Percentiles rank a stretch among this genome's conserved stretches.
These are phyloP conservation scores for Exserohilum rostratum DNA, from an alignment of 2,329 filamentous ascomycete species.

Conservation along the genomic window DNA sequence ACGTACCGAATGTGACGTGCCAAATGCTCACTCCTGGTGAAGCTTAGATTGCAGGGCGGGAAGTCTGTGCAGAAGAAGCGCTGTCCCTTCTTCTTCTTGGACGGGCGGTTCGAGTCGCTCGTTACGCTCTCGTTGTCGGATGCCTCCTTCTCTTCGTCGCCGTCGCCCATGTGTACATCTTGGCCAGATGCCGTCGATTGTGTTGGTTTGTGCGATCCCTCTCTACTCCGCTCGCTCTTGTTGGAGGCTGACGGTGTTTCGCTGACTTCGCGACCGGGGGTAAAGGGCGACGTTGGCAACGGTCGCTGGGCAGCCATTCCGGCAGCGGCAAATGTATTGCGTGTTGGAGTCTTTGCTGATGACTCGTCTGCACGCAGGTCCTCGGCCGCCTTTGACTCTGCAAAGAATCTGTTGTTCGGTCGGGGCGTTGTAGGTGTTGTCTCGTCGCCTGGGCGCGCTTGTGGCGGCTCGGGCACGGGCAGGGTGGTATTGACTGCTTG, in stretches of 20 bases:
- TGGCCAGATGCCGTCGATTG: slow-evolving; percentile 68
- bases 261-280: slow-evolving; percentile 55
- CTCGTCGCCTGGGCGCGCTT: slow-evolving; percentile 58
- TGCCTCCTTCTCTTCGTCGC: slow-evolving; percentile 62
- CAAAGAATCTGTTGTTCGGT: slow-evolving; percentile 50
- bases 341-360: slow-evolving; percentile 67
- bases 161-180: slow-evolving; percentile 79
- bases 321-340: slow-evolving; percentile 55
- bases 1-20: slow-evolving; percentile 87
- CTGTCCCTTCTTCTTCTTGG: slow-evolving; percentile 95
- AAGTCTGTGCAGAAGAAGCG: slow-evolving; percentile 96
- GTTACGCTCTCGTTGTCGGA: slow-evolving; percentile 58
- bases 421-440: slow-evolving; percentile 63
- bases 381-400: slow-evolving; percentile 45
- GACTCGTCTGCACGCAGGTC: slow-evolving; percentile 48
- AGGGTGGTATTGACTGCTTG: slow-evolving; percentile 65
- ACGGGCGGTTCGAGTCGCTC: slow-evolving; percentile 71
- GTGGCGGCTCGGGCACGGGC: slow-evolving; percentile 49
- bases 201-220: slow-evolving; percentile 66
- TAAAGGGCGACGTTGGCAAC: slow-evolving; percentile 51
- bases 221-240: slow-evolving; percentile 55
- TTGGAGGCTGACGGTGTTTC: slow-evolving; percentile 42
- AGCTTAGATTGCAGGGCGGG: slow-evolving; percentile 90
- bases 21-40: slow-evolving; percentile 93
- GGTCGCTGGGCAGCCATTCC: slow-evolving; percentile 55